Base-by-base conservation (phyloP, 768 basidiomycete genomes). In the Phylloporus rhodoxanthus region DNA sequence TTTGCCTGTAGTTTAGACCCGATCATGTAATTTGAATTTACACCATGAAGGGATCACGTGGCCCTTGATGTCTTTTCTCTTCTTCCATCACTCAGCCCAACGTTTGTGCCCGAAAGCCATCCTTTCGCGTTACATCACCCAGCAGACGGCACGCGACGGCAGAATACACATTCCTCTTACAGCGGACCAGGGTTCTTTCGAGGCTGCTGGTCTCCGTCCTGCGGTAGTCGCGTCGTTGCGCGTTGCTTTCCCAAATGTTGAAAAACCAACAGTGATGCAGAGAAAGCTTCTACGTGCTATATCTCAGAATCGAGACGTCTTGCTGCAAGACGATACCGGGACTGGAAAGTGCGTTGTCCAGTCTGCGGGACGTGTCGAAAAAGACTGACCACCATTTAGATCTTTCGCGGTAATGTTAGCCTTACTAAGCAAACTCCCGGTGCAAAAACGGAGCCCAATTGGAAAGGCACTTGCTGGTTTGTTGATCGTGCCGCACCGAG, bases 341-440 rank as follows among this genome's bases (percentile, higher is more conserved):
- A 79, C 81, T 39, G 88, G 87, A 70, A 90, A 90, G 87, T 88
- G 61, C 52, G 84, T 71, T 15, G 34, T 43, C 15, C 32, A 4
- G 47, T 37, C 38, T 0, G 9, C 25, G 8, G 10, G 37, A 42
- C 13, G 21, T 42, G 17, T 47, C 28, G 29, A 23, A 29, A 42
- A 38, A 50, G 38, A 20, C 48, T 49, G 5, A 59, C 20, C 6
- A 20, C 41, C 42, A 37, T 20, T 33, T 26, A 91, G 87, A 68
- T 85, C 88, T 5, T 85, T 91, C 59, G 86, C 84, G 1, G 65
- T 85, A 23, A 67, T 85, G 17, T 59, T 89, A 21, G 85, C 82
- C 17, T 67, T 87, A 29, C 71, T 90, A 44, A 83, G 75, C 66
- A 80, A 81, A 65, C 68, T 72, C 45, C 73, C 75, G 17, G 54